Evolutionary conservation across 2,329 filamentous ascomycete species (phyloP).

Genomic region (Alternaria gansuensis): DNA sequence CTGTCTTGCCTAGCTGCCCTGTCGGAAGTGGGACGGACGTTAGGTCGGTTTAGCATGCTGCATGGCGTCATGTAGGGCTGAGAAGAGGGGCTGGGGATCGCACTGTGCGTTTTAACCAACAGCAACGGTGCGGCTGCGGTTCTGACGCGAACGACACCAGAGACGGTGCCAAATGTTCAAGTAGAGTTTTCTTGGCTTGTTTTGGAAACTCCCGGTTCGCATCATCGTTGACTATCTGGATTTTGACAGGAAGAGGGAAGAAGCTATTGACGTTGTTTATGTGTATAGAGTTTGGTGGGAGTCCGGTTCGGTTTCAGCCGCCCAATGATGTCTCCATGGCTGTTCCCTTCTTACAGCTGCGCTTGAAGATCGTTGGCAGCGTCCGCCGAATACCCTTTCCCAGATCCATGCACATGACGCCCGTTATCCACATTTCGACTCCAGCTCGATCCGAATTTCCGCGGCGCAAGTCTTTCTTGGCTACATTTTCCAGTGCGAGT

Average conservation of each 20-base stretch:
- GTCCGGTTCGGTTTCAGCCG: slow-evolving; percentile 1
- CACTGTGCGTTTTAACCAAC: slow-evolving; percentile 9
- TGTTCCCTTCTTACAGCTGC: neutral
- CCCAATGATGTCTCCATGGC: neutral
- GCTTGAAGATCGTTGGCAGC: neutral
- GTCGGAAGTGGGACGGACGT: slow-evolving; percentile 5
- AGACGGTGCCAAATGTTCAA: neutral
- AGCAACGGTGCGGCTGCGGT: slow-evolving; percentile 4
- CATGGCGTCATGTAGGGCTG: slow-evolving; percentile 21
- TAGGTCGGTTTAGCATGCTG: slow-evolving; percentile 5
- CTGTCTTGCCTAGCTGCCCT: slow-evolving; percentile 4
- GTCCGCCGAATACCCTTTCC: neutral
- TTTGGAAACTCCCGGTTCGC: neutral
- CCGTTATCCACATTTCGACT: slow-evolving; percentile 2
- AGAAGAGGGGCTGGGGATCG: slow-evolving; percentile 3
- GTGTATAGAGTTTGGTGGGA: neutral
- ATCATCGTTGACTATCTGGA: neutral
- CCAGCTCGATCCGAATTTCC: neutral
- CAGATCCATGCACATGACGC: slow-evolving; percentile 4
- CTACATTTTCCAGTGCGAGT: neutral
- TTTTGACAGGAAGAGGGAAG: neutral
- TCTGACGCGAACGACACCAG: neutral
- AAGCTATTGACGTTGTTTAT: slow-evolving; percentile 5
- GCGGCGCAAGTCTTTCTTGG: neutral
- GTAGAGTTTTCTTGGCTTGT: neutral